A percentile compares a stretch with the other conserved stretches of the same genome.
These are phyloP conservation scores for Cryphonectria radicalis DNA, from an alignment of 2,329 filamentous ascomycete species.

Conservation along the genomic window DNA sequence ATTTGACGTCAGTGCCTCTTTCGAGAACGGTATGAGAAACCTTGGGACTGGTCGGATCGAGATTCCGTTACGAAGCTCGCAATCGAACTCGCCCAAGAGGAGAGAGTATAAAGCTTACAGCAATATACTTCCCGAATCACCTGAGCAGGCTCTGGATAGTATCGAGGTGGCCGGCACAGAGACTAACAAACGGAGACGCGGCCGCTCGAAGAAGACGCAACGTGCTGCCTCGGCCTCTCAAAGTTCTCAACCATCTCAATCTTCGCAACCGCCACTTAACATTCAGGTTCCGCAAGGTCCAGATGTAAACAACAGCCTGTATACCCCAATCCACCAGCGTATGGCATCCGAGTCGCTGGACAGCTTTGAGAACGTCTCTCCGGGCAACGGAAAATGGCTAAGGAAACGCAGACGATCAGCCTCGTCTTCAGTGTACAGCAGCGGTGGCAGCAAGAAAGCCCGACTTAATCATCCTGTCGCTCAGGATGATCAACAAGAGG, in stretches of 20 bases:
- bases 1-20: slow-evolving; percentile 45
- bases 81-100: slow-evolving; percentile 25
- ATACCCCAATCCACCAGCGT: slow-evolving; percentile 26
- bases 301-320: slow-evolving; percentile 13
- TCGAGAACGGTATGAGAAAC: slow-evolving; percentile 23
- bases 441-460: slow-evolving; percentile 35
- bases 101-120: slow-evolving; percentile 21
- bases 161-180: slow-evolving; percentile 23
- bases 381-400: slow-evolving; percentile 24
- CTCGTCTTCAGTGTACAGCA: slow-evolving; percentile 32
- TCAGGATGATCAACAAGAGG: slow-evolving; percentile 26
- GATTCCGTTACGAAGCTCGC: slow-evolving; percentile 26
- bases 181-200: slow-evolving; percentile 13
- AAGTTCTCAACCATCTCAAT: slow-evolving; percentile 5
- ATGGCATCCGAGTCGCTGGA: slow-evolving; percentile 31
- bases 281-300: slow-evolving; percentile 30
- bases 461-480: slow-evolving; percentile 30
- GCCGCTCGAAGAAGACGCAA: slow-evolving; percentile 17
- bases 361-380: slow-evolving; percentile 26
- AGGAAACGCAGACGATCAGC: slow-evolving; percentile 39
- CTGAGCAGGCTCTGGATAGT: slow-evolving; percentile 10
- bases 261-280: background rate
- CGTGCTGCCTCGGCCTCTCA: slow-evolving; percentile 6
- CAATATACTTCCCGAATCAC: slow-evolving; percentile 27
- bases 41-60: slow-evolving; percentile 23